These are phyloP conservation scores for Chlorociboria aeruginascens DNA, from an alignment of 495 filamentous ascomycete species.

Conservation along the genomic window DNA sequence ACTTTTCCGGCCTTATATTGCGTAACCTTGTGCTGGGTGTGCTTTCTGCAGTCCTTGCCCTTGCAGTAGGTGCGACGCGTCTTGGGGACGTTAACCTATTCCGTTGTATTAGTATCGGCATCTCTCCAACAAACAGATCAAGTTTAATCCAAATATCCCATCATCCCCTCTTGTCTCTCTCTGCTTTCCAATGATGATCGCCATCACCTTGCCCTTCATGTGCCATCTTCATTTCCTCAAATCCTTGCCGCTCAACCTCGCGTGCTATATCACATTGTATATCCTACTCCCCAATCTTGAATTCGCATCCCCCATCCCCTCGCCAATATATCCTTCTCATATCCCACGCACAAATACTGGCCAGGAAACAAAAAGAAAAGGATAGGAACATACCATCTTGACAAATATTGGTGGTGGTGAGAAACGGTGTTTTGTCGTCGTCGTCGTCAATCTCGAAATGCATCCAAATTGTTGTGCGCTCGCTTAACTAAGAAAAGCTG, in stretches of 20 bases:
- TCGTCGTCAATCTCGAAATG: not conserved
- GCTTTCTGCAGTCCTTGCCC: conserved; percentile 87
- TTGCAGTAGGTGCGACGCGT: conserved; percentile 93
- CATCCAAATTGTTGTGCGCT: not conserved
- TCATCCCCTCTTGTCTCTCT: not conserved
- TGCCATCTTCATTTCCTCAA: not conserved
- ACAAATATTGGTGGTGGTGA: not conserved
- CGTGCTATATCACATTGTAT: not conserved
- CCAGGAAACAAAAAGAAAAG: not conserved
- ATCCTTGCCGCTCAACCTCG: not conserved
- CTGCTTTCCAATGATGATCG: not conserved
- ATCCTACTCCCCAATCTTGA: not conserved
- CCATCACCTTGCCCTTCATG: not conserved
- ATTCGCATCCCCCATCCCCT: not conserved
- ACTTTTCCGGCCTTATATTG: conserved; percentile 92
- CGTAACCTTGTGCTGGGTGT: conserved; percentile 85
- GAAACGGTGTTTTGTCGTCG: not conserved
- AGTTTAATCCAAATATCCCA: too few relatives aligned
- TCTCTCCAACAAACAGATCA: not conserved
- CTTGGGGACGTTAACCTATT: conserved; percentile 80
- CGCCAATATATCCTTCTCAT: not conserved
- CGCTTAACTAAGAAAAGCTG: too few relatives aligned
- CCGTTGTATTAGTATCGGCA: conserved; percentile 16
- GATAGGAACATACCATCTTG: not conserved
- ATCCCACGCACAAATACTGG: not conserved